Percentiles rank a stretch among this genome's conserved stretches.
These are phyloP conservation scores for Trichothecium sympodiale DNA, from an alignment of 2,329 filamentous ascomycete genomes.

Conservation along the genomic window DNA sequence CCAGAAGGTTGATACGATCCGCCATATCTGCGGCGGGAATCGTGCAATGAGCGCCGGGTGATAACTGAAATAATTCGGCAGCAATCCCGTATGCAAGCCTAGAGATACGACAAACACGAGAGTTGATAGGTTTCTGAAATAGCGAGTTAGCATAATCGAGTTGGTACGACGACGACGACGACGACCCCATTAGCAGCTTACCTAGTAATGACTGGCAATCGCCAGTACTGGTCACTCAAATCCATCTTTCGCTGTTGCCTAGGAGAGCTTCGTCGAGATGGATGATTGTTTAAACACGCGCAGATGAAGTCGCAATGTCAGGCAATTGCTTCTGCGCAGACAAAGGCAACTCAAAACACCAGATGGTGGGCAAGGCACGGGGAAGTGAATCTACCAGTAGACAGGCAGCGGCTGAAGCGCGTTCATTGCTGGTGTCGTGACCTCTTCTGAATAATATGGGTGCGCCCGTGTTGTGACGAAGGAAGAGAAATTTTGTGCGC, in stretches of 20 bases:
- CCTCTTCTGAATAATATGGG: slow-evolving; percentile 14
- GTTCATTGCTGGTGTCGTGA: slow-evolving; percentile 22
- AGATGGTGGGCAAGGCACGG: slow-evolving; percentile 9
- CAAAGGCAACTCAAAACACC: slow-evolving; percentile 8
- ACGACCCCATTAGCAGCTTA: slow-evolving; percentile 14
- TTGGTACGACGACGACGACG: background rate
- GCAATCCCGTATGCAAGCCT: slow-evolving; percentile 42
- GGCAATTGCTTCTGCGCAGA: slow-evolving; percentile 2
- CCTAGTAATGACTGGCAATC: slow-evolving; percentile 29
- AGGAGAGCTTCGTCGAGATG: slow-evolving; percentile 5
- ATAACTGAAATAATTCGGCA: slow-evolving; percentile 44
- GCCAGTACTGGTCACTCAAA: slow-evolving; percentile 23
- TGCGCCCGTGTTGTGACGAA: background rate
- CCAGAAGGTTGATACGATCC: slow-evolving; percentile 28
- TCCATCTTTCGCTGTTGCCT: slow-evolving; percentile 14
- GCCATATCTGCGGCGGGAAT: slow-evolving; percentile 34
- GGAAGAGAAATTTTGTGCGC: slow-evolving; percentile 4
- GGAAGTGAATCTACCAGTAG: slow-evolving; percentile 13
- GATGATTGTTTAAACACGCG: background rate
- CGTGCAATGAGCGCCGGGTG: slow-evolving; percentile 38
- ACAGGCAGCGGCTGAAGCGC: slow-evolving; percentile 15
- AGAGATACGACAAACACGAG: slow-evolving; percentile 50
- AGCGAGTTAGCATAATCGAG: slow-evolving; percentile 10
- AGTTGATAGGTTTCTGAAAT: slow-evolving; percentile 53
- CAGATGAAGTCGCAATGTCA: background rate